Base-by-base conservation (phyloP, 2,329 filamentous ascomycete species). In the Zymoseptoria crescenta region DNA sequence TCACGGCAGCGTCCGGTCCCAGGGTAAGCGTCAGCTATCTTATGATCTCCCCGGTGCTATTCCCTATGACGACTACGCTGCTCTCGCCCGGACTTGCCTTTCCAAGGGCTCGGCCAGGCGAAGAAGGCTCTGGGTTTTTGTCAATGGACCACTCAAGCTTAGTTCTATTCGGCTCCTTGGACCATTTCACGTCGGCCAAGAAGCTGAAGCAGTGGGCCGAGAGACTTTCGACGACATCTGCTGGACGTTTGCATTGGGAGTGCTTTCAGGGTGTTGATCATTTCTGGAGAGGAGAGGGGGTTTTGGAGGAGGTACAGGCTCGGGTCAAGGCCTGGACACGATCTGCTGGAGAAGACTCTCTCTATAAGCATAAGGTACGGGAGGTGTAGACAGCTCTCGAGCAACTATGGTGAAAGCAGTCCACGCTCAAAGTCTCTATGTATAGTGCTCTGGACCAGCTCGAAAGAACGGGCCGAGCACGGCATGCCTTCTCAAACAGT, bases 131-230 rank as follows among this genome's bases (percentile, higher is more conserved):
- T 20, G 63, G 65, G 1, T 85, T 87, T 67, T 75, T 89, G 54
- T 74, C 83, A 1, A 71, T 74, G 41, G 62, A 64, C 1, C 80
- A 86, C 66, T 79, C 80, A 0, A 87, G 87, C 0, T 72, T 96
- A 35, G 85, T 84, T 0, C 73, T 96, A 0, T 96, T 86, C 68
- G 93, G 92, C 1, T 83, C 87, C 55, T 78, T 81, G 3, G 92
- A 97, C 72, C 75, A 80, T 0, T 95, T 96, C 64, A 86, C 89
- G 1, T 82, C 85, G 0, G 77, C 77, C 3, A 81, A 79, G 59
- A 88, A 83, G 71, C 77, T 92, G 65, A 80, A 82, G 9, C 74
- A 78, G 0, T 96, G 92, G 92, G 77, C 78, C 8, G 74, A 76
- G 49, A 79, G 77, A 60, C 74, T 92, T 3, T 20, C 49, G 51